phyloP scores from a whole-genome alignment of 208 protist species.

The Naegleria gruberi region DNA sequence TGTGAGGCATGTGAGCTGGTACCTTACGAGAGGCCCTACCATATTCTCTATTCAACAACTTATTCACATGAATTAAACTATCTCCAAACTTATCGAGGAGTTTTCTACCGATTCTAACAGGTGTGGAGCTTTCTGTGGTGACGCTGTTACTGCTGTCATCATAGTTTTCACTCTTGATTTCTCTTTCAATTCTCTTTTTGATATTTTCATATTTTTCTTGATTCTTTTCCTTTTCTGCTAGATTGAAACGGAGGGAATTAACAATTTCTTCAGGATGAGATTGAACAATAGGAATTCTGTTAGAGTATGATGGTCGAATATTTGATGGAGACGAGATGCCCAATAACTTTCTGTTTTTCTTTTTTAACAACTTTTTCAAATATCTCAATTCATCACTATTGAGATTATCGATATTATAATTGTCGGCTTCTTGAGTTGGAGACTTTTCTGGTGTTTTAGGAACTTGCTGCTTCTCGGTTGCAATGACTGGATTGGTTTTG shows the following conservation, averaged over 20 bases:
- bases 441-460: no score
- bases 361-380: background rate
- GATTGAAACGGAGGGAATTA: background rate
- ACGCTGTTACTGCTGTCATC: background rate
- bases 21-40: constrained; percentile 49
- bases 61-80: constrained; percentile 60
- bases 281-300: background rate
- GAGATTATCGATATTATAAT: background rate
- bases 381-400: background rate
- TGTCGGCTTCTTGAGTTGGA: no score
- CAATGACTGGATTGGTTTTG: no score
- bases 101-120: background rate
- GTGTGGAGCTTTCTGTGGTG: background rate
- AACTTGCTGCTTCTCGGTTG: no score
- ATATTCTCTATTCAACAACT: constrained; percentile 49
- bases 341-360: background rate
- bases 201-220: background rate
- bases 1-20: constrained; percentile 69
- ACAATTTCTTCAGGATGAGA: background rate
- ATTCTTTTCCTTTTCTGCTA: background rate
- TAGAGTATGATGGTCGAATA: no score
- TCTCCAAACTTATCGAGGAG: constrained; percentile 65
- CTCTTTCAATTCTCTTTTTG: background rate
- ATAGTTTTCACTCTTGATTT: background rate
- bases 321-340: background rate